Evolutionary conservation across 106 monocot genomes (phyloP).

Genomic region (Dendrobium officinale): DNA sequence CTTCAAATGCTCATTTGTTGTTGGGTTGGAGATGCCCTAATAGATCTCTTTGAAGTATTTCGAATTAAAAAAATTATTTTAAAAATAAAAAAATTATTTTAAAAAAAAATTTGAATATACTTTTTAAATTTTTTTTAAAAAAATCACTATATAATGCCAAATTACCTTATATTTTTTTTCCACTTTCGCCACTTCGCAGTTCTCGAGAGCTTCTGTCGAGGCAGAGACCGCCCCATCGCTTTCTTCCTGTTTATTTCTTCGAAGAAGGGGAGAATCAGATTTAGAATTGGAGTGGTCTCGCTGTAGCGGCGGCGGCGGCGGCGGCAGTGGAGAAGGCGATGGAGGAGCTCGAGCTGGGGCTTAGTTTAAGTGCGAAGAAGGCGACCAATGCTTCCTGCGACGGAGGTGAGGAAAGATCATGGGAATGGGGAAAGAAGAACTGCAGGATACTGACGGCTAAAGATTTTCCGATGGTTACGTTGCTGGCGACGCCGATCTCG

Average conservation of each 20-base stretch:
- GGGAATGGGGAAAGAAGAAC: neutral
- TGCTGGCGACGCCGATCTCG: neutral
- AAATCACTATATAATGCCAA: no score
- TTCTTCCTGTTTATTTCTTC: neutral
- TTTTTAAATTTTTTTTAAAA: no score
- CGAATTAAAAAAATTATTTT: no score
- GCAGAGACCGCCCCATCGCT: neutral
- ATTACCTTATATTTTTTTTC: no score
- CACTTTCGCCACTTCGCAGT: no score
- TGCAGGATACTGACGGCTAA: neutral
- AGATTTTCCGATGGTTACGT: neutral
- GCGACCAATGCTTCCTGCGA: neutral
- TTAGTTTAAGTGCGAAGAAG: neutral
- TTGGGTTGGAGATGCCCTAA: no score
- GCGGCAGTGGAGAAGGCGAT: neutral
- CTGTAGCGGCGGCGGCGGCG: neutral
- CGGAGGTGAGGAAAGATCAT: neutral
- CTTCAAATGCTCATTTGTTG: no score
- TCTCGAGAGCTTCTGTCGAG: no score
- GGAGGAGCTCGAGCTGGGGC: neutral
- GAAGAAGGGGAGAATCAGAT: neutral
- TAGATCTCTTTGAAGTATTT: no score
- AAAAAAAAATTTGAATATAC: no score
- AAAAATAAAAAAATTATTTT: no score
- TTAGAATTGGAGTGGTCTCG: neutral